Base-by-base conservation (phyloP, 345 rosid genomes). In the Noccaea bulbosa region DNA sequence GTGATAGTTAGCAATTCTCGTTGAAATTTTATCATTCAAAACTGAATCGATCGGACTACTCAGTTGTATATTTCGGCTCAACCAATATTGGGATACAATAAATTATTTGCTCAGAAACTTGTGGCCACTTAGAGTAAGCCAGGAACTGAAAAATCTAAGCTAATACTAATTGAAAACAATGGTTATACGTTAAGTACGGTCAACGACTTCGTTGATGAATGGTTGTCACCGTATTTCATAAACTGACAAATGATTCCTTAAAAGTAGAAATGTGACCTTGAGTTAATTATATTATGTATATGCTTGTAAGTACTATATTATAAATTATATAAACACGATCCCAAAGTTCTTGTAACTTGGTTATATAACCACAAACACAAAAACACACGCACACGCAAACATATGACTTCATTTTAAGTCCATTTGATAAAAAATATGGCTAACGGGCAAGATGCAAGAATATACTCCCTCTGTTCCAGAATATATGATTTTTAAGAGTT, bases 301-400 rank as follows among this genome's bases (percentile, higher is more conserved):
- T 39, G 24, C 7, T 45, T 69, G 14, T 17, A 12, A 27, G 30
- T 27, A 38, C 20, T 39, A 11, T 48, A 40, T 52, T 67, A 51
- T 61, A 67, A 74, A 44, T 37, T 61, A 37, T 61, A 61, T 61
- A 68, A 75, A 62, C 78, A 75, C 43, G 45, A 17, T 53, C 70
- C 78, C 70, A 75, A 75, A 67, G 45, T 75, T 75, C 74, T 45
- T 75, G 70, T 68, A 68, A 62, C 65, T 52, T 69, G 78, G 69
- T 61, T 45, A 62, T 75, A 47, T 54, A 62, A 75, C 78, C 74
- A 75, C 70, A 69, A 75, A 75, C 78, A 75, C 51, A 53, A 67
- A 61, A 60, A 74, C 67, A 66, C 67, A 66, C 33, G 77, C 57
- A 75, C 69, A 67, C 78, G 54, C 72, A 64, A 45, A 17, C 10